Base-by-base conservation (phyloP, 208 protist genomes). In the Trypanosoma lewisi region DNA sequence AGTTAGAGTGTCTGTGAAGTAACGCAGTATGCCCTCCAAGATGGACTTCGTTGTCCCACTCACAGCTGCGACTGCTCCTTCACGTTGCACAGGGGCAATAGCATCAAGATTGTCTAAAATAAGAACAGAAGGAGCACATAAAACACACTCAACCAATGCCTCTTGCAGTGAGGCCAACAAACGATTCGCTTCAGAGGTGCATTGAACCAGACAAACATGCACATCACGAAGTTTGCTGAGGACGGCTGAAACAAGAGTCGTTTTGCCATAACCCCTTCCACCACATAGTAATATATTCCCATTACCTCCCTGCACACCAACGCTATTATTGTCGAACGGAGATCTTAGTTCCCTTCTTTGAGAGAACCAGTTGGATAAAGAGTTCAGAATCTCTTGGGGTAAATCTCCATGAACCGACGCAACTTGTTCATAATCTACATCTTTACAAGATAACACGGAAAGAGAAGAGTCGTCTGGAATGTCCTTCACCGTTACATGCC, bases 71-170 rank as follows among this genome's bases (percentile, higher is more conserved):
- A 82, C 78, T 34, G 82, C 77, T 50, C 82, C 75, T 39, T 92
- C 87, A 60, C 81, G 82, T 72, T 93, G 91, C 58, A 57, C 80
- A 11, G 84, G 78, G 11, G 86, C 87, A 28, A 95, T 77, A 44
- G 57, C 73, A 73, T 95, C 85, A 50, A 97, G 82, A 73, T 89
- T 80, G 59, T 97, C 89, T 17, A 97, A 73, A 37, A 97, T 72
- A 31, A 97, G 67, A 39, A 94, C 74, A 33, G 85, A 78, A 27
- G 92, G 92, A 4, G 85, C 80, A 67, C 81, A 87, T 53, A 93
- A 69, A 49, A 82, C 70, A 66, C 84, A 87, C 65, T 90, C 82
- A 27, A 63, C 55, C 58, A 96, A 63, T 7, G 82, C 72, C 30
- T 53, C 23, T 34, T 79, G 63, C 6, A 96, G 63, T 17, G 74